phyloP scores from a whole-genome alignment of 139 green algal genomes.

The Edaphochlamys debaryana region DNA sequence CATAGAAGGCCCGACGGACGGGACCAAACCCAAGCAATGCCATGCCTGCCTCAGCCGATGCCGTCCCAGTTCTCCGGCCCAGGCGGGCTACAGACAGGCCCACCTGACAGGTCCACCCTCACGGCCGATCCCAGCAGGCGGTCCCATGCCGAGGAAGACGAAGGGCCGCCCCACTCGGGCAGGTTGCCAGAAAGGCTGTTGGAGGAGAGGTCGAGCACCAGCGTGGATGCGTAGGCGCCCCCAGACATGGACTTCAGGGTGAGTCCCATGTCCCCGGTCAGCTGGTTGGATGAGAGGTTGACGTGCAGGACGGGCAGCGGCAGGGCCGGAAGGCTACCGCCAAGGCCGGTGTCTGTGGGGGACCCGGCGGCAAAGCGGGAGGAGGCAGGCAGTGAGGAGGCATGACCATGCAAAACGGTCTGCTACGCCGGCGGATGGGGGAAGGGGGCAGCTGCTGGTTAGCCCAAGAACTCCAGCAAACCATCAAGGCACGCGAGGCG shows the following conservation, averaged over 20 bases:
- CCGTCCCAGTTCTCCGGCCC: no score
- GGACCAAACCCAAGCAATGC: no score
- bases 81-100: no score
- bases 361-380: no score
- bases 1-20: no score
- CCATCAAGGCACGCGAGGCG: no score
- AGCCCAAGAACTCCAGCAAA: no score
- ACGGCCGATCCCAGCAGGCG: not conserved
- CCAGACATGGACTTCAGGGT: not conserved
- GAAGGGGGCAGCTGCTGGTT: no score
- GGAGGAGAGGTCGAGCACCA: not conserved
- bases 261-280: not conserved
- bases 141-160: not conserved
- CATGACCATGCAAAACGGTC: no score
- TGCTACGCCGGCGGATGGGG: no score
- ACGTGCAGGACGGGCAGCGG: not conserved
- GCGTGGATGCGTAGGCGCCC: not conserved
- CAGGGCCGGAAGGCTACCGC: not conserved
- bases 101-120: not conserved
- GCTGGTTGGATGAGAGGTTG: not conserved
- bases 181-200: not conserved
- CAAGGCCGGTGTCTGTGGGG: not conserved
- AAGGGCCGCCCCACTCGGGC: not conserved
- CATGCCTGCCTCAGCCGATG: no score
- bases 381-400: no score